Percentiles rank a stretch among this genome's conserved stretches.
phyloP scores from a whole-genome alignment of 2,329 filamentous ascomycete genomes.

The Colletotrichum eremochloae region DNA sequence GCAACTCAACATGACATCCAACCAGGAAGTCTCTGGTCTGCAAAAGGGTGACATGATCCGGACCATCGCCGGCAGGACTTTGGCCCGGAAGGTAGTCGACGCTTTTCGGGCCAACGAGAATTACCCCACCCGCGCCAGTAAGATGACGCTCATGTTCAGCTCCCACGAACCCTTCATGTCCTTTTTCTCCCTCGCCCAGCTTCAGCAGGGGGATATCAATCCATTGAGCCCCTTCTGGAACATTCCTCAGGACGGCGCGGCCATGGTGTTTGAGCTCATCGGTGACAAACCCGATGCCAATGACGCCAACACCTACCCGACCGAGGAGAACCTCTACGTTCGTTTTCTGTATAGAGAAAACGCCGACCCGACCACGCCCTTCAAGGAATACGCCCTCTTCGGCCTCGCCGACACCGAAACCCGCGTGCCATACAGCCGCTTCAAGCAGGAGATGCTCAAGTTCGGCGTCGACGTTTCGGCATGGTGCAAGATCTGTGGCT shows the following conservation, averaged over 20 bases:
- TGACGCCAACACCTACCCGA: conserved; percentile 47
- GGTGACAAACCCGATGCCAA: conserved; percentile 46
- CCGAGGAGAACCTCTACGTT: conserved; percentile 59
- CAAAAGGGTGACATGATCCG: conserved; percentile 57
- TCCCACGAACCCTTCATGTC: conserved; percentile 67
- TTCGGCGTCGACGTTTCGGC: conserved; percentile 51
- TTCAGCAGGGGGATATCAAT: conserved; percentile 65
- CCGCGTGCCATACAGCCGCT: conserved; percentile 55
- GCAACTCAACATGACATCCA: conserved; percentile 69
- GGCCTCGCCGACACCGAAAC: conserved; percentile 50
- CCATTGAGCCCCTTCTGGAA: conserved; percentile 54
- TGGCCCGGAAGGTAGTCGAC: conserved; percentile 60
- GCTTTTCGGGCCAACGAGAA: conserved; percentile 60
- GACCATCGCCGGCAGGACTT: conserved; percentile 66
- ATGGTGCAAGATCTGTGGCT: conserved; percentile 62
- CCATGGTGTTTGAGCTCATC: conserved; percentile 79
- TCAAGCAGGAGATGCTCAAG: conserved; percentile 53
- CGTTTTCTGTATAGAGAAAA: conserved; percentile 70
- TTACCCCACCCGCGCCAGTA: conserved; percentile 55
- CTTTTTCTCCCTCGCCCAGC: conserved; percentile 64
- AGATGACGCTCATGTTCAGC: conserved; percentile 67
- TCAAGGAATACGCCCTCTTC: conserved; percentile 59
- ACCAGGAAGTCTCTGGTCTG: conserved; percentile 69
- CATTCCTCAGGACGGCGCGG: conserved; percentile 77
- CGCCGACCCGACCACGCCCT: conserved; percentile 52